A percentile compares a stretch with the other conserved stretches of the same genome.
Evolutionary conservation across 2,329 filamentous ascomycete species (phyloP).

Genomic region (Fusarium lyarnte): DNA sequence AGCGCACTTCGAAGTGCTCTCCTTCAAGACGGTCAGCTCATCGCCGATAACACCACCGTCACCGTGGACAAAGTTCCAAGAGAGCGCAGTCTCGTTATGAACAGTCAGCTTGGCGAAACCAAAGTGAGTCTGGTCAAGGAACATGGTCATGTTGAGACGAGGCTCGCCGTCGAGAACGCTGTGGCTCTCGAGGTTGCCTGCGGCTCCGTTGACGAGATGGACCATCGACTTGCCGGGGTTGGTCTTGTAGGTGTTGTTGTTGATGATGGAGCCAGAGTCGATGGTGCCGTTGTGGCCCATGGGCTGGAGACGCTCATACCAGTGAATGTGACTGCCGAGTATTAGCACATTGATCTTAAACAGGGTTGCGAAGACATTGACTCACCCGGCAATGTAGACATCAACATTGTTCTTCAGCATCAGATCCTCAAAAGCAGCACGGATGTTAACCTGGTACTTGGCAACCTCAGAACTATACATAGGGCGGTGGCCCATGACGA

Average conservation of each 20-base stretch:
- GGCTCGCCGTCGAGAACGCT: not conserved
- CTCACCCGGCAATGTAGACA: constrained; percentile 1
- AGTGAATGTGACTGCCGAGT: not conserved
- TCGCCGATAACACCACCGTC: not conserved
- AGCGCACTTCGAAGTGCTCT: not conserved
- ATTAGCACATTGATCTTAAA: fast-evolving
- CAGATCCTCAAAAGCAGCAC: not conserved
- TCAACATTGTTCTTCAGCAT: not conserved
- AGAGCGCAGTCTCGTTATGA: not conserved
- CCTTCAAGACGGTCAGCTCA: not conserved
- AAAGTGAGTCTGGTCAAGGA: not conserved
- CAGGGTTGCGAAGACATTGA: fast-evolving
- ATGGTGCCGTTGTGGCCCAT: not conserved
- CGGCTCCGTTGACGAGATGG: constrained; percentile 2
- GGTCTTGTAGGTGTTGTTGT: not conserved
- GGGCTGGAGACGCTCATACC: constrained; percentile 9
- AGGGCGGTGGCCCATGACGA: not conserved
- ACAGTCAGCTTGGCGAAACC: constrained; percentile 1
- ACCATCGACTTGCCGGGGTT: not conserved
- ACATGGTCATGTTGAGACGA: not conserved
- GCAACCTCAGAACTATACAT: not conserved
- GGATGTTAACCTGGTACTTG: not conserved
- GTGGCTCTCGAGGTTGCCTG: constrained; percentile 1
- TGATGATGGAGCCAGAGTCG: not conserved
- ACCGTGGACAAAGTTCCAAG: not conserved